phyloP scores from a whole-genome alignment of 1,139 yeast species.

The Casaregolazyma lundiana region DNA sequence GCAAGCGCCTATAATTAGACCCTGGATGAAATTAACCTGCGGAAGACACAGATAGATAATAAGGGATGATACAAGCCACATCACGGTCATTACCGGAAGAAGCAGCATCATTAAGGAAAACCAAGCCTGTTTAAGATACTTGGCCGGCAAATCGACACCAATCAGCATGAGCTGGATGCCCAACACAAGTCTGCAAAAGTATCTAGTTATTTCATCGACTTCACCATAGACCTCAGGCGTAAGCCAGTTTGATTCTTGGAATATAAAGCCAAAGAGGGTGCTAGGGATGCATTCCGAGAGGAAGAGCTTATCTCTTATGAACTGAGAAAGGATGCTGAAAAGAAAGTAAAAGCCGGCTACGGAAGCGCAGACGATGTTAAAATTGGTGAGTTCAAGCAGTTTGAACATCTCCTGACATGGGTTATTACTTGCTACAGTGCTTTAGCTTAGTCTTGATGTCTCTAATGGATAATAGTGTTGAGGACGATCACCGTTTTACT shows the following conservation, averaged over 20 bases:
- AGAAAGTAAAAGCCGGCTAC: slow-evolving; percentile 30
- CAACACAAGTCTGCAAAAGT: slow-evolving; percentile 38
- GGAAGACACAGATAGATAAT: slow-evolving; percentile 37
- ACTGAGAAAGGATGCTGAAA: slow-evolving; percentile 28
- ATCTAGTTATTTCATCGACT: slow-evolving; percentile 28
- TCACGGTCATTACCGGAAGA: slow-evolving; percentile 39
- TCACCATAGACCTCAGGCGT: slow-evolving; percentile 24
- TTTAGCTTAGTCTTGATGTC: no score
- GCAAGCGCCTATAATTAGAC: slow-evolving; percentile 39
- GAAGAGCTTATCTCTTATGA: slow-evolving; percentile 27
- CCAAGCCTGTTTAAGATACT: slow-evolving; percentile 35
- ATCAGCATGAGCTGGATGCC: slow-evolving; percentile 41
- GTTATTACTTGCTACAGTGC: no score
- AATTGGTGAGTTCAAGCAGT: slow-evolving; percentile 21
- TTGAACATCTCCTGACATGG: slow-evolving; percentile 4
- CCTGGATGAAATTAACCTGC: slow-evolving; percentile 32
- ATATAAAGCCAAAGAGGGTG: slow-evolving; percentile 29
- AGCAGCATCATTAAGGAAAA: slow-evolving; percentile 34
- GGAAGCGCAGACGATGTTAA: slow-evolving; percentile 29
- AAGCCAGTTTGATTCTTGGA: slow-evolving; percentile 26
- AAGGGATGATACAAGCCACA: slow-evolving; percentile 40
- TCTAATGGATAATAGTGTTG: no score
- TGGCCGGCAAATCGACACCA: slow-evolving; percentile 41
- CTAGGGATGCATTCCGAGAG: slow-evolving; percentile 32
- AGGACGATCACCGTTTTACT: background rate